Base-by-base conservation (phyloP, 768 basidiomycete species). In the Boletus rubescentipes region DNA sequence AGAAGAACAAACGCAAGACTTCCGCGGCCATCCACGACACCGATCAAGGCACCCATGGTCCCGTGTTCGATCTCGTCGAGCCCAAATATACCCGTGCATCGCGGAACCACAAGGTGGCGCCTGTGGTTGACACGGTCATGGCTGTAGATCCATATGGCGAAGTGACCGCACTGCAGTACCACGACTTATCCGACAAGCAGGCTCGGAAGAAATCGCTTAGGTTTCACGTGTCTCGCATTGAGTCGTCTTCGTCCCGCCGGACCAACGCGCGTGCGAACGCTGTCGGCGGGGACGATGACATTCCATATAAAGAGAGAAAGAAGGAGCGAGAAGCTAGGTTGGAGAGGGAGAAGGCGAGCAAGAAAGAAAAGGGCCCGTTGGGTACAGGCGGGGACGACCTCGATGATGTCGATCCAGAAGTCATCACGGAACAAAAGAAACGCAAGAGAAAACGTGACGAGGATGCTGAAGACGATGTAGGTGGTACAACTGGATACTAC, bases 161-260 rank as follows among this genome's bases (percentile, higher is more conserved):
- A 65, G 77, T 83, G 4, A 82, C 81, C 1, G 68, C 79, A 15
- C 79, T 98, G 16, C 78, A 81, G 53, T 73, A 79, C 32, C 82
- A 83, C 10, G 96, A 98, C 60, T 81, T 86, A 20, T 80, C 79
- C 6, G 96, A 98, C 75, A 97, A 97, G 69, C 81, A 76, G 18
- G 85, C 89, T 4, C 84, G 88, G 51, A 87, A 84, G 61, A 89
- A 88, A 60, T 83, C 90, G 8, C 80, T 98, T 31, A 86, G 89
- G 34, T 99, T 98, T 84, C 91, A 98, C 72, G 93, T 93, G 5
- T 82, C 91, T 49, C 90, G 88, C 67, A 95, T 99, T 63, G 91
- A 91, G 66, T 85, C 86, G 53, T 82, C 91, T 7, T 81, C 84
- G 49, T 84, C 87, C 11, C 78, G 89, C 55, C 80, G 95, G 49